These are phyloP conservation scores for Haematococcus lacustris DNA, from an alignment of 139 green algal genomes.

Conservation along the genomic window DNA sequence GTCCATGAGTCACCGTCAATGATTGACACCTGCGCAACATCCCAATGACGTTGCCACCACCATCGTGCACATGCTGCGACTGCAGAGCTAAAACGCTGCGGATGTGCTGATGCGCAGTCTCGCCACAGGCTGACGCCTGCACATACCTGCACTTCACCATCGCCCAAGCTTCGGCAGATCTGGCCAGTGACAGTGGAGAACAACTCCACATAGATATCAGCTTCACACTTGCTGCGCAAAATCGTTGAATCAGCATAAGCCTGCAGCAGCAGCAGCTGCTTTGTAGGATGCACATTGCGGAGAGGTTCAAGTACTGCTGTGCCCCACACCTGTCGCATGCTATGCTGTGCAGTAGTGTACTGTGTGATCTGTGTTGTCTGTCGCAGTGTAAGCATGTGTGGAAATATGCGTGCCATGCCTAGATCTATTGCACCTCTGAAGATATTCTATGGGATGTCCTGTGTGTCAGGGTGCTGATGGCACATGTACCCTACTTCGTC, in stretches of 20 bases:
- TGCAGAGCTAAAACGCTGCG: neutral
- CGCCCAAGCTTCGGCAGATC: conserved; percentile 8
- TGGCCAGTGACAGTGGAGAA: conserved; percentile 20
- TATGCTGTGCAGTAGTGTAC: neutral
- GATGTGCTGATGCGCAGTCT: neutral
- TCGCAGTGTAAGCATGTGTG: too few relatives aligned
- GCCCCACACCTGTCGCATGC: neutral
- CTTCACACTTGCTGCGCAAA: conserved; percentile 38
- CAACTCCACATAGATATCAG: conserved; percentile 41
- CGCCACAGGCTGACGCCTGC: neutral
- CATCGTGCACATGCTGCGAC: neutral
- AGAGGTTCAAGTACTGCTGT: neutral
- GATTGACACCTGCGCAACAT: conserved; percentile 32
- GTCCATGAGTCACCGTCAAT: conserved; percentile 45
- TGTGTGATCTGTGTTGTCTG: too few relatives aligned
- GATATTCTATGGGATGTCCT: too few relatives aligned
- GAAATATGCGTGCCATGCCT: neutral
- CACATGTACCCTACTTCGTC: neutral
- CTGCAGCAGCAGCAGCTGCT: neutral
- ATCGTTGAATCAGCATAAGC: conserved; percentile 43
- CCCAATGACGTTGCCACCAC: conserved; percentile 1
- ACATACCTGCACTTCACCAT: conserved; percentile 34
- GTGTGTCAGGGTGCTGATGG: too few relatives aligned
- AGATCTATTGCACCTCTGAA: neutral
- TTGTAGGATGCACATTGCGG: neutral